Conservation (phyloP, 345 rosid genomes). For the Hypericum androsaemum region DNA sequence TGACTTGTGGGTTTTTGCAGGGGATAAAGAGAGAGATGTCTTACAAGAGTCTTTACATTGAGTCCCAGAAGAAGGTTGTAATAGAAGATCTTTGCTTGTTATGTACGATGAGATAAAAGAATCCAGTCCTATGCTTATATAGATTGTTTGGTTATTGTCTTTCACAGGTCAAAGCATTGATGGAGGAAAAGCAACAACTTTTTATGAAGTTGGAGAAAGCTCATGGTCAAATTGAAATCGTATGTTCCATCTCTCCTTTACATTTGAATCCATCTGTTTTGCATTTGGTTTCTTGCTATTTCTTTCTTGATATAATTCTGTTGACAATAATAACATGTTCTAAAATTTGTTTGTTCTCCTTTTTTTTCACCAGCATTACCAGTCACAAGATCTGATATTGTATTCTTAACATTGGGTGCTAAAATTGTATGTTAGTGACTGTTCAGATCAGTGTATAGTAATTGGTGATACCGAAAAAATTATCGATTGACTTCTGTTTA, state of each 20-base stretch:
- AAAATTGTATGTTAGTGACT: no score
- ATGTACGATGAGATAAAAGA: background rate
- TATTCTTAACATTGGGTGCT: no score
- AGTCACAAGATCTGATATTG: no score
- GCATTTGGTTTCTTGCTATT: background rate
- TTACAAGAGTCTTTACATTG: constrained; percentile 4
- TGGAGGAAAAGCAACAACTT: background rate
- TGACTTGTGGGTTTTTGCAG: no score
- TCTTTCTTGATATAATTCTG: background rate
- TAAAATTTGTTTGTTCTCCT: no score
- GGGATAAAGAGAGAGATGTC: no score
- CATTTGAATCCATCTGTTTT: background rate
- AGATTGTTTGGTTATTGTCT: background rate
- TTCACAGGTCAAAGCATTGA: background rate
- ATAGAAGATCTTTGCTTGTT: background rate
- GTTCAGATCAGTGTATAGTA: no score
- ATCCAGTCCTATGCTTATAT: background rate
- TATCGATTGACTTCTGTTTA: no score
- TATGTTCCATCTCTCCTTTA: background rate
- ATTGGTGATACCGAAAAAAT: no score
- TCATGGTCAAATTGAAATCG: background rate
- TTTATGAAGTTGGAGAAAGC: background rate
- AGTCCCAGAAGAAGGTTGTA: constrained; percentile 1
- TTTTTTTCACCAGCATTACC: no score
- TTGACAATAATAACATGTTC: no score